phyloP scores from a whole-genome alignment of 257 asterid species.

The Solanum dulcamara region DNA sequence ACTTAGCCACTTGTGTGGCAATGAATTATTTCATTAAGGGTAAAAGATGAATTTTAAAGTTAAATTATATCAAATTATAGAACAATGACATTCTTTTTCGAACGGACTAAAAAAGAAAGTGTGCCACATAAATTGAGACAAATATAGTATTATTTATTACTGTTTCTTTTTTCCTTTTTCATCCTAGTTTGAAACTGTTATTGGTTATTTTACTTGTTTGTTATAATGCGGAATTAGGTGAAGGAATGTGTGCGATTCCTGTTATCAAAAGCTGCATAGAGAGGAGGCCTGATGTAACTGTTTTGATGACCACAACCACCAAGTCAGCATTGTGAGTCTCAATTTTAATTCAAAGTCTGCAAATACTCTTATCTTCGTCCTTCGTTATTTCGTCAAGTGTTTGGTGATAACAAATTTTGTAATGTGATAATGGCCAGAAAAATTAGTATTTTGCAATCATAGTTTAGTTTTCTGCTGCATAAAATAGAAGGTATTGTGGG shows the following conservation, averaged over 20 bases:
- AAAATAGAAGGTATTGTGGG: background rate
- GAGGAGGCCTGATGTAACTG: slow-evolving; percentile 57
- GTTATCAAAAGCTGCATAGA: slow-evolving; percentile 62
- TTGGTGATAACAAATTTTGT: background rate
- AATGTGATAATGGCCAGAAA: background rate
- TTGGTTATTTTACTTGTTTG: background rate
- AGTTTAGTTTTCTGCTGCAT: background rate
- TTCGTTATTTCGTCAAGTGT: background rate
- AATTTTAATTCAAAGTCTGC: background rate
- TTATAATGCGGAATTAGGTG: slow-evolving; percentile 31
- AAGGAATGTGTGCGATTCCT: slow-evolving; percentile 78
- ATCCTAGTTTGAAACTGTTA: background rate
- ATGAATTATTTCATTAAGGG: background rate
- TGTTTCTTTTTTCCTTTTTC: background rate
- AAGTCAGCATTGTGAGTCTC: slow-evolving; percentile 69
- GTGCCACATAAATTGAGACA: background rate
- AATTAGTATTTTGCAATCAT: background rate
- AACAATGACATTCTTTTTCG: background rate
- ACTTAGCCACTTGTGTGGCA: background rate
- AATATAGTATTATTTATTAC: background rate
- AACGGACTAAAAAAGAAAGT: background rate
- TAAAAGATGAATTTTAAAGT: background rate
- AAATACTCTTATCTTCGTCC: background rate
- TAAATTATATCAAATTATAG: background rate
- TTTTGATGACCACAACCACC: slow-evolving; percentile 80